Base-by-base conservation (phyloP, 306 rosid species). In the Ammopiptanthus mongolicus region DNA sequence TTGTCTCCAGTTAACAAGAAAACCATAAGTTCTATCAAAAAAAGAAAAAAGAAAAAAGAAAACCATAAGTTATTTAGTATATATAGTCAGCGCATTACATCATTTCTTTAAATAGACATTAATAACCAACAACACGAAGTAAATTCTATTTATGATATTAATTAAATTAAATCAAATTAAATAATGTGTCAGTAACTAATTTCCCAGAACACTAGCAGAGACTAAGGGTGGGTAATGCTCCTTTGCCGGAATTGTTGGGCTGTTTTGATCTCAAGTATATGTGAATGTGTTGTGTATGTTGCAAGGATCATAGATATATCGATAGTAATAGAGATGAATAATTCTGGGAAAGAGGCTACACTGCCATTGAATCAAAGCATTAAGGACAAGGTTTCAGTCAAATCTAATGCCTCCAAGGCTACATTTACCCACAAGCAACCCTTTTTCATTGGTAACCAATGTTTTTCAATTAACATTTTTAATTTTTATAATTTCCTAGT, bases 381-480 rank as follows among this genome's bases (percentile, higher is more conserved):
- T 55, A 53, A 78, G 25, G 62, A 73, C n/a, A 56, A 55, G 3
- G 4, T 48, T 73, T 21, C 29, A 1, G 15, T 4, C 10, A 74
- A 78, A 66, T 51, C 77, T 5, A 82, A 66, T 51, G 77, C 9
- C 73, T 37, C 14, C 63, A 73, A 58, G n/a, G 61, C 36, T 39
- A 79, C 76, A 72, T 0, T 15, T 71, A 57, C 80, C 4, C 62
- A 76, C 22, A 88, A 82, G 39, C 93, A 90, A 78, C 96, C 96
- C 19, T 93, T 93, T 34, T 87, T 93, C 73, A 93, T 93, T 66
- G 98, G 98, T 88, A 87, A 67, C 50, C 22, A 19, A 51, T 50
- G 1, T 53, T 42, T 23, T 6, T 11, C 19, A 8, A 13, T 36
- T 8, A 5, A 12, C 1, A 0, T 17, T 51, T 29, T 5, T 0